Percentiles rank a stretch among this genome's conserved stretches.
Evolutionary conservation across 192 early-diverging fungal species (phyloP).

Genomic region (Backusella luteola): DNA sequence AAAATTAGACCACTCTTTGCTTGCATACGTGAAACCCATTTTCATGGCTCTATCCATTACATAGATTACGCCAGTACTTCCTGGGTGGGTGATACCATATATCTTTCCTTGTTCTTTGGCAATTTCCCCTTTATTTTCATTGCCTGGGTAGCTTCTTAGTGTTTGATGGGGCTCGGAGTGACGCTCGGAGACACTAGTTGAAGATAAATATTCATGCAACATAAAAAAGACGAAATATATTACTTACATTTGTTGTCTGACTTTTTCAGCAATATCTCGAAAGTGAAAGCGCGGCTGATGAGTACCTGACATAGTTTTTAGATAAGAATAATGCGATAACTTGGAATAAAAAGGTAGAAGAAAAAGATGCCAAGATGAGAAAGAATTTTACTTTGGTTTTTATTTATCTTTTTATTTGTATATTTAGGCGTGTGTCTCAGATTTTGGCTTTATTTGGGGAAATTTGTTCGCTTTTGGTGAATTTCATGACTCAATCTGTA

Average conservation of each 20-base stretch:
- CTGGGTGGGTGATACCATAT: conserved; percentile 43
- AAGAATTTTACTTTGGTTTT: neutral
- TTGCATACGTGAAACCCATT: conserved; percentile 41
- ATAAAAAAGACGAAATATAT: neutral
- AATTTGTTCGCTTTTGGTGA: neutral
- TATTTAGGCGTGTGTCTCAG: neutral
- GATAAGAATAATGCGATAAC: neutral
- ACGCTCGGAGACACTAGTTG: neutral
- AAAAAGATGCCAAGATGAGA: neutral
- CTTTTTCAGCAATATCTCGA: neutral
- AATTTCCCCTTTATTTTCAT: conserved; percentile 15
- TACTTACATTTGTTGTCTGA: neutral
- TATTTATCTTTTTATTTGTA: neutral
- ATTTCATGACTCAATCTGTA: neutral
- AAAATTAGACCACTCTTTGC: conserved; percentile 40
- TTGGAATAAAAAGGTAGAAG: neutral
- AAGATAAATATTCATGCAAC: neutral
- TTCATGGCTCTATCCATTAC: conserved; percentile 51
- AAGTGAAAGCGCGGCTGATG: neutral
- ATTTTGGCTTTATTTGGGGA: neutral
- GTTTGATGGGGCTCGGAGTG: conserved; percentile 40
- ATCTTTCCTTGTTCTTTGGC: conserved; percentile 16
- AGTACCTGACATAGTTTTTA: neutral
- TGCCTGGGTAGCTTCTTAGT: conserved; percentile 40
- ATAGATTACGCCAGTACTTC: conserved; percentile 53